A percentile compares a stretch with the other conserved stretches of the same genome.
These are phyloP conservation scores for Penicillium sp. DNA, from an alignment of 2,329 filamentous ascomycete genomes.

Conservation along the genomic window DNA sequence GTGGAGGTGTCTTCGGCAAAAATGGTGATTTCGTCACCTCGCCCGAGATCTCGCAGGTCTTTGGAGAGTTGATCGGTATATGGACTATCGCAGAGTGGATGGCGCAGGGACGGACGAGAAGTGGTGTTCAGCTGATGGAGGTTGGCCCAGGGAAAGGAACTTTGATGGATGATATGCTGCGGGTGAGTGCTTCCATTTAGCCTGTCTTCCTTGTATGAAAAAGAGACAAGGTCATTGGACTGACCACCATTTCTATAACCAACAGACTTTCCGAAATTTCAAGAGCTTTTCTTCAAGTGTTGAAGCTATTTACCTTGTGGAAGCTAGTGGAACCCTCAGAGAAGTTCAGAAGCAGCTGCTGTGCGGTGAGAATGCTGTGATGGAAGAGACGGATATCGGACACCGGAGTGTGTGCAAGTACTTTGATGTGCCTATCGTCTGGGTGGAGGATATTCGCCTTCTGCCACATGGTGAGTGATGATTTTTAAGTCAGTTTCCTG, in stretches of 20 bases:
- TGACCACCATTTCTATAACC: constrained; percentile 6
- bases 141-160: constrained; percentile 92
- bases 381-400: constrained; percentile 71
- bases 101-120: constrained; percentile 72
- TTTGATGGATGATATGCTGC: constrained; percentile 92
- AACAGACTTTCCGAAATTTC: constrained; percentile 79
- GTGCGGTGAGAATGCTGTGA: constrained; percentile 67
- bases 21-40: constrained; percentile 96
- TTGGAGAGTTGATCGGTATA: constrained; percentile 89
- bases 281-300: constrained; percentile 72
- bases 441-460: constrained; percentile 87
- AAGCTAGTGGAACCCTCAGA: constrained; percentile 80
- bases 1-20: constrained; percentile 83
- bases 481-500: neutral
- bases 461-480: constrained; percentile 63
- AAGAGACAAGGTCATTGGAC: neutral
- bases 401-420: constrained; percentile 75
- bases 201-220: neutral
- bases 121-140: constrained; percentile 85
- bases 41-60: constrained; percentile 95
- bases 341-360: constrained; percentile 76
- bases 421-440: constrained; percentile 71
- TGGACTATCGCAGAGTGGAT: constrained; percentile 98
- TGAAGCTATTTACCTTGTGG: constrained; percentile 88
- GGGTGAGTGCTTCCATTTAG: constrained; percentile 57